These are phyloP conservation scores for Nemania serpens DNA, from an alignment of 2,329 filamentous ascomycete genomes.

Conservation along the genomic window DNA sequence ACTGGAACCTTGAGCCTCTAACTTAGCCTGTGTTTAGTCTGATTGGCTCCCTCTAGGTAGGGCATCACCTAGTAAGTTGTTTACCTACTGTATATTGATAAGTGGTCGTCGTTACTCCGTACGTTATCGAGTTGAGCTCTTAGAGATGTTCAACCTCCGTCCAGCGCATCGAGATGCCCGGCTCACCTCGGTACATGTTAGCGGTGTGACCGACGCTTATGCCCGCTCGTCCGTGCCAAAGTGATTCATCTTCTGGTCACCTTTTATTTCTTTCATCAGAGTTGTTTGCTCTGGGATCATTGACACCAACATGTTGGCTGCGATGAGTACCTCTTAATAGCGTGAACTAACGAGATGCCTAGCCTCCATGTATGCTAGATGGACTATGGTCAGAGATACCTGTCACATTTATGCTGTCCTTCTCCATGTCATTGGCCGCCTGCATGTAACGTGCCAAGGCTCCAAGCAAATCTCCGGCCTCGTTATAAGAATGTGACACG, in stretches of 20 bases:
- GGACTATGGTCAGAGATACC: too few relatives aligned
- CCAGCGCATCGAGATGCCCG: background rate
- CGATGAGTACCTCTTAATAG: background rate
- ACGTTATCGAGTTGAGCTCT: background rate
- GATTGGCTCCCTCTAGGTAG: background rate
- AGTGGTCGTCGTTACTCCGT: background rate
- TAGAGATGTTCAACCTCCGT: background rate
- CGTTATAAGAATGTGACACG: background rate
- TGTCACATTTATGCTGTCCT: too few relatives aligned
- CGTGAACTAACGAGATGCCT: too few relatives aligned
- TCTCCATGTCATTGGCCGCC: background rate
- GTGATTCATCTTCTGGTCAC: constrained; percentile 14
- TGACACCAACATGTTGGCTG: constrained; percentile 1
- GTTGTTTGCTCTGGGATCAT: background rate
- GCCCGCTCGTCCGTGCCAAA: background rate
- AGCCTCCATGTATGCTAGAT: too few relatives aligned
- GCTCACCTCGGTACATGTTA: background rate
- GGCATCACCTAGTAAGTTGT: too few relatives aligned
- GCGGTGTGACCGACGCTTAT: constrained; percentile 13
- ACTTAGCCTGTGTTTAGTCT: background rate
- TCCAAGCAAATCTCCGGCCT: background rate
- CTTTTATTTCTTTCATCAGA: background rate
- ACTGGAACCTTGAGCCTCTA: constrained; percentile 1
- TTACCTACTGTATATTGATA: too few relatives aligned
- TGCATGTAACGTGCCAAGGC: background rate